phyloP scores from a whole-genome alignment of 2,329 filamentous ascomycete species.

The Dactylonectria estremocensis region DNA sequence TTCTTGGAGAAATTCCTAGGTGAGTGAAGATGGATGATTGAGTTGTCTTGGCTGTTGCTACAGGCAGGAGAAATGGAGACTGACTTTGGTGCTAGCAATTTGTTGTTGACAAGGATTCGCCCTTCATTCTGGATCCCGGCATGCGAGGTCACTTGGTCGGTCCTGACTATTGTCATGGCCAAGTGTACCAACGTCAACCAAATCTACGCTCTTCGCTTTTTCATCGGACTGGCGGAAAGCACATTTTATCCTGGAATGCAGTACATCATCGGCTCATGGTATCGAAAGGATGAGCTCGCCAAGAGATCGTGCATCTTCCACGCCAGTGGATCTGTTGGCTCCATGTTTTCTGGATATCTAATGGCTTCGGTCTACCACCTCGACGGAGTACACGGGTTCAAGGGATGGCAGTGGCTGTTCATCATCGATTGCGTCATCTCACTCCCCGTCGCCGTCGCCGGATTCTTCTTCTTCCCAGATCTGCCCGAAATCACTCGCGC shows the following conservation, averaged over 20 bases:
- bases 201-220: conserved; percentile 59
- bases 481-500: conserved; percentile 48
- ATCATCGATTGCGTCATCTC: conserved; percentile 56
- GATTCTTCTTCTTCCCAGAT: conserved; percentile 53
- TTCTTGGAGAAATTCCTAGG: conserved; percentile 61
- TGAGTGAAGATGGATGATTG: conserved; percentile 8
- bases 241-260: conserved; percentile 58
- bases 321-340: conserved; percentile 46
- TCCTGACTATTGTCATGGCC: conserved; percentile 55
- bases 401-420: conserved; percentile 62
- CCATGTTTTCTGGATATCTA: conserved; percentile 51
- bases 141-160: conserved; percentile 53
- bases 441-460: conserved; percentile 51
- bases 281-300: conserved; percentile 58
- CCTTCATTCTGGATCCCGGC: conserved; percentile 59
- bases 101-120: conserved; percentile 56
- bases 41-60: background rate
- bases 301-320: conserved; percentile 61
- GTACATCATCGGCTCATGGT: conserved; percentile 61
- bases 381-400: conserved; percentile 59
- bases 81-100: conserved; percentile 35
- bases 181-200: conserved; percentile 56
- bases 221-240: conserved; percentile 58
- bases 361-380: conserved; percentile 58
- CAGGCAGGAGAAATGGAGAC: background rate